Percentiles rank a stretch among this genome's conserved stretches.
Evolutionary conservation across 306 rosid genomes (phyloP).

Genomic region (Rosa multiflora): DNA sequence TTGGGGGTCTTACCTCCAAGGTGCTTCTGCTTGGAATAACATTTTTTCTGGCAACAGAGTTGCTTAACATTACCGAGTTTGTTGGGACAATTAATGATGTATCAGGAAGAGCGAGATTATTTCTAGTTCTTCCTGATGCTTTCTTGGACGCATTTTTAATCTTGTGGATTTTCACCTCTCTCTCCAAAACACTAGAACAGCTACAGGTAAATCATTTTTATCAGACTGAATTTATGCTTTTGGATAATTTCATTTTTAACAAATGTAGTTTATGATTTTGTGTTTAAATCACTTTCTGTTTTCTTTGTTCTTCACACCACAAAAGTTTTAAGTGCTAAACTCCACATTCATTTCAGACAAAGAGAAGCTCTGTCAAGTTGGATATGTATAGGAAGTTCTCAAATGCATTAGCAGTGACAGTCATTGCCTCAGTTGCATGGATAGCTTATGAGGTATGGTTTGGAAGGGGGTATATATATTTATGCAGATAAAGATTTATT

Average conservation of each 20-base stretch:
- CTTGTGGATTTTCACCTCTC: slow-evolving; percentile 90
- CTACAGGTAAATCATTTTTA: slow-evolving; percentile 64
- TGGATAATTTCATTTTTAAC: not conserved
- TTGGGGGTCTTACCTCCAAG: slow-evolving; percentile 96
- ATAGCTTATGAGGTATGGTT: slow-evolving; percentile 83
- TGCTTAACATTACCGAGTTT: slow-evolving; percentile 79
- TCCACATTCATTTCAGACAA: slow-evolving; percentile 54
- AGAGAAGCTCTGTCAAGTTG: slow-evolving; percentile 91
- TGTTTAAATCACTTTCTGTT: not conserved
- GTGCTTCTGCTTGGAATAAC: slow-evolving; percentile 86
- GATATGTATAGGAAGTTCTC: slow-evolving; percentile 94
- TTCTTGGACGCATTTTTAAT: slow-evolving; percentile 94
- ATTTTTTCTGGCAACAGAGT: slow-evolving; percentile 79
- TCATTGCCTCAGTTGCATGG: slow-evolving; percentile 85
- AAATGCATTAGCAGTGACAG: slow-evolving; percentile 77
- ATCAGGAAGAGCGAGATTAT: slow-evolving; percentile 86
- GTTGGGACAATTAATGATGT: slow-evolving; percentile 93
- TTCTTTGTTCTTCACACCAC: not conserved
- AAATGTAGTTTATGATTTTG: not conserved
- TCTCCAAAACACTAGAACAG: slow-evolving; percentile 85
- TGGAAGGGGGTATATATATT: slow-evolving; percentile 20
- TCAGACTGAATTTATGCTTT: not conserved
- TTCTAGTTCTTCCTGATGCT: slow-evolving; percentile 91
- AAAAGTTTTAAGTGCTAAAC: slow-evolving; percentile 15
- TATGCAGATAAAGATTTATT: slow-evolving; percentile 6